These are phyloP conservation scores for Colletotrichum trifolii DNA, from an alignment of 2,329 filamentous ascomycete genomes.

Conservation along the genomic window DNA sequence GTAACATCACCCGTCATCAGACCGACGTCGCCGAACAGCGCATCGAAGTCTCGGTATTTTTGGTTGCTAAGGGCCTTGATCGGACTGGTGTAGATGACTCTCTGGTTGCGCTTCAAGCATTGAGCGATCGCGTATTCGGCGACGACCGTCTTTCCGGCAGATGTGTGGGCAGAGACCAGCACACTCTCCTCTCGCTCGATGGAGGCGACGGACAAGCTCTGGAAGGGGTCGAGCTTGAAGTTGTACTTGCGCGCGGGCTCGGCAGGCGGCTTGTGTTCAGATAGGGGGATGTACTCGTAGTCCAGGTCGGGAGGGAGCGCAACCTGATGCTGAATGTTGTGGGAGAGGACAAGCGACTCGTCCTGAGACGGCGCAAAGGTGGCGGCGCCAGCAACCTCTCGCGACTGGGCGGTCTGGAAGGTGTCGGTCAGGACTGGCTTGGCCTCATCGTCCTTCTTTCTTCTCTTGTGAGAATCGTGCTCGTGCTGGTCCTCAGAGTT, in stretches of 20 bases:
- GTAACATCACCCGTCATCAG: slow-evolving; percentile 99
- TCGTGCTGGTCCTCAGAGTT: slow-evolving; percentile 49
- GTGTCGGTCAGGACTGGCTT: slow-evolving; percentile 90
- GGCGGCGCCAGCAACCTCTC: slow-evolving; percentile 85
- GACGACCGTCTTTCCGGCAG: slow-evolving; percentile 97
- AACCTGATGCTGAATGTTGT: slow-evolving; percentile 99
- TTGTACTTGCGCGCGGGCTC: slow-evolving; percentile 85
- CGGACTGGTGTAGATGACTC: slow-evolving; percentile 98
- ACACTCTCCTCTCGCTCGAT: slow-evolving; percentile 98
- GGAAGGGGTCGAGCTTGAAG: slow-evolving; percentile 97
- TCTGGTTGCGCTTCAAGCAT: slow-evolving; percentile 95
- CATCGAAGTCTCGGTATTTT: slow-evolving; percentile 96
- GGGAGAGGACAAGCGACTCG: slow-evolving; percentile 83
- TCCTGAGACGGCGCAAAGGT: slow-evolving; percentile 73
- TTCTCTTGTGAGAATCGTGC: slow-evolving; percentile 65
- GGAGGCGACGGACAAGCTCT: slow-evolving; percentile 91
- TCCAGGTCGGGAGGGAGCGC: slow-evolving; percentile 92
- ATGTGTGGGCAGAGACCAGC: slow-evolving; percentile 95
- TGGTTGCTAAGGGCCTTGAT: slow-evolving; percentile 99
- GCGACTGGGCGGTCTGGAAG: slow-evolving; percentile 93
- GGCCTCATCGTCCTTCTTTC: slow-evolving; percentile 68
- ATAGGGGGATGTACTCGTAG: slow-evolving; percentile 95
- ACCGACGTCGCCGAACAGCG: slow-evolving; percentile 95
- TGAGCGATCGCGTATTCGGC: slow-evolving; percentile 99
- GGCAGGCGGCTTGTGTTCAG: slow-evolving; percentile 89